Evolutionary conservation across 2,329 filamentous ascomycete species (phyloP).

Genomic region (Zymoseptoria crescenta): DNA sequence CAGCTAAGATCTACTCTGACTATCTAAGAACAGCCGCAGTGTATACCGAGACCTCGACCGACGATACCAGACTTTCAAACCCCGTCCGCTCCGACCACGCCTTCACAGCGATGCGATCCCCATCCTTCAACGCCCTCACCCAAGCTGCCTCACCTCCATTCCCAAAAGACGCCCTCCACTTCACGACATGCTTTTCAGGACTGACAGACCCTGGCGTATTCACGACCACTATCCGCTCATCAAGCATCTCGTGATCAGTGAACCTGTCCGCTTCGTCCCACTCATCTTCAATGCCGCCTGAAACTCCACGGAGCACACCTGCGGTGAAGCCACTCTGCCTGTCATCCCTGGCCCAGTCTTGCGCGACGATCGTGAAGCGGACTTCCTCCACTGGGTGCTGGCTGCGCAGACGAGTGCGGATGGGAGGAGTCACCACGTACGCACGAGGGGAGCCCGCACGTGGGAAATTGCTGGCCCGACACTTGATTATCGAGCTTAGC

Average conservation of each 20-base stretch:
- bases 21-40: neutral
- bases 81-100: neutral
- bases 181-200: neutral
- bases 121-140: neutral
- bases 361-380: neutral
- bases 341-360: slow-evolving; percentile 25
- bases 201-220: neutral
- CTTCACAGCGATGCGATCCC: neutral
- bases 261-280: slow-evolving; percentile 16
- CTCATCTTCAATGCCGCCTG: slow-evolving; percentile 32
- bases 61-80: neutral
- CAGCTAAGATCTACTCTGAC: neutral
- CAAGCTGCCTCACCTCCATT: neutral
- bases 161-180: neutral
- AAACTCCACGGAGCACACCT: slow-evolving; percentile 33
- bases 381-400: neutral
- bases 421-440: neutral
- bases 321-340: slow-evolving; percentile 35
- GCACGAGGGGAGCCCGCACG: neutral
- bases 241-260: neutral
- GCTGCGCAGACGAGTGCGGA: neutral
- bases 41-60: neutral
- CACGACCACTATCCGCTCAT: neutral
- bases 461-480: neutral
- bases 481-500: neutral